phyloP scores from a whole-genome alignment of 371 early-diverging fungal species.

The Mycotypha africana region DNA sequence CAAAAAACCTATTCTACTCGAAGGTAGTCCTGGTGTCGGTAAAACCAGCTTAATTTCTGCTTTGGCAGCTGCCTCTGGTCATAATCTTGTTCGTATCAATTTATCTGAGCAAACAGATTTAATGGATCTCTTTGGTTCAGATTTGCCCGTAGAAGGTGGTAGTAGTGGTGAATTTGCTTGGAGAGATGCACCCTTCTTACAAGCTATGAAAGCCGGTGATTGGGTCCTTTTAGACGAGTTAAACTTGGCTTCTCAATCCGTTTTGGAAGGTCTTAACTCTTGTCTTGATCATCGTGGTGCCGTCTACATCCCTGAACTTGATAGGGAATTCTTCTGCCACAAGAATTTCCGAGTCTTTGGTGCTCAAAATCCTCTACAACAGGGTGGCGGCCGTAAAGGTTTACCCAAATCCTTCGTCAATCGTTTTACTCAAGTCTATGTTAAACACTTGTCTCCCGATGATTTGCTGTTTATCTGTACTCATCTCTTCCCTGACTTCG shows the following conservation, averaged over 20 bases:
- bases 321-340: constrained; percentile 77
- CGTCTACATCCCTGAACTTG: constrained; percentile 94
- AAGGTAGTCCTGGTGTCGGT: constrained; percentile 97
- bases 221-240: constrained; percentile 99
- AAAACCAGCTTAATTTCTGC: constrained; percentile 95
- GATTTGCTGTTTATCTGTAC: constrained; percentile 80
- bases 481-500: constrained; percentile 63
- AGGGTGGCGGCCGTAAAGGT: constrained; percentile 98
- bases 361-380: constrained; percentile 97
- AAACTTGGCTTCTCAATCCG: constrained; percentile 98
- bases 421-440: constrained; percentile 95
- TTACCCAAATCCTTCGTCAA: constrained; percentile 98
- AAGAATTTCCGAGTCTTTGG: constrained; percentile 94
- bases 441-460: constrained; percentile 72
- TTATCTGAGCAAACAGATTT: constrained; percentile 99
- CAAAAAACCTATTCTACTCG: constrained; percentile 92
- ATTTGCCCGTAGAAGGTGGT: constrained; percentile 92
- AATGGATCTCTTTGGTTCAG: constrained; percentile 98
- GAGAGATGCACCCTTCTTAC: constrained; percentile 96
- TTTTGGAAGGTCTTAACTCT: constrained; percentile 99
- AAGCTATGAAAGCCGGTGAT: constrained; percentile 93
- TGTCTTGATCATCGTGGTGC: constrained; percentile 97
- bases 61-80: constrained; percentile 79
- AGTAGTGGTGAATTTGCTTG: constrained; percentile 89
- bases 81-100: constrained; percentile 93